Evolutionary conservation across 1,284 basidiomycete species (phyloP).

Genomic region (Entoloma clypeatum): DNA sequence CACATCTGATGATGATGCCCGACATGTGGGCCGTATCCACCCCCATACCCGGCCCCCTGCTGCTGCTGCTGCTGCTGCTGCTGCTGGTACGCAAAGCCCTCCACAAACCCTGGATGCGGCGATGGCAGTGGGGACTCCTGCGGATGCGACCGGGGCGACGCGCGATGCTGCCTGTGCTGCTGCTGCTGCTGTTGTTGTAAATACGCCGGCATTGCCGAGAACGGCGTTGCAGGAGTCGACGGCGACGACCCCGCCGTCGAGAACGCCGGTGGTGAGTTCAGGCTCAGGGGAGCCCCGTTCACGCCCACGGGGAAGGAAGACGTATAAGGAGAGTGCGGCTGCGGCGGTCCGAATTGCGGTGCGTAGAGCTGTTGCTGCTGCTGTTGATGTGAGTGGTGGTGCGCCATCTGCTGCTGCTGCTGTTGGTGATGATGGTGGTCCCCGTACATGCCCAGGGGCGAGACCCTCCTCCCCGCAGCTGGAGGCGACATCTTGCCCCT

Average conservation of each 20-base stretch:
- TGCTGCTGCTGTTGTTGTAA: too few relatives aligned
- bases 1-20: neutral
- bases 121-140: neutral
- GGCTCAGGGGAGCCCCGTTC: neutral
- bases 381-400: constrained; percentile 2
- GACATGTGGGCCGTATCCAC: constrained; percentile 1
- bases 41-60: constrained; percentile 1
- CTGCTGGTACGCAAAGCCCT: constrained; percentile 10
- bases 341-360: too few relatives aligned
- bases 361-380: neutral
- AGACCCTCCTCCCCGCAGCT: too few relatives aligned
- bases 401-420: constrained; percentile 8
- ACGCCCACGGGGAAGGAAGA: neutral
- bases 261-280: neutral
- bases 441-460: constrained; percentile 2
- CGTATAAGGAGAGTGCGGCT: neutral
- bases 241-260: neutral
- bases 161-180: too few relatives aligned
- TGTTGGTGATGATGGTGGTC: constrained; percentile 5
- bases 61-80: constrained; percentile 3
- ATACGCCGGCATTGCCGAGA: too few relatives aligned
- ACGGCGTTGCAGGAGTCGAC: neutral
- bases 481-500: neutral
- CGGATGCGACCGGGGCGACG: neutral
- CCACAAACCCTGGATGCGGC: neutral